Percentiles rank a stretch among this genome's conserved stretches.
Evolutionary conservation across 2,329 filamentous ascomycete species (phyloP).

Genomic region (Nemania diffusa): DNA sequence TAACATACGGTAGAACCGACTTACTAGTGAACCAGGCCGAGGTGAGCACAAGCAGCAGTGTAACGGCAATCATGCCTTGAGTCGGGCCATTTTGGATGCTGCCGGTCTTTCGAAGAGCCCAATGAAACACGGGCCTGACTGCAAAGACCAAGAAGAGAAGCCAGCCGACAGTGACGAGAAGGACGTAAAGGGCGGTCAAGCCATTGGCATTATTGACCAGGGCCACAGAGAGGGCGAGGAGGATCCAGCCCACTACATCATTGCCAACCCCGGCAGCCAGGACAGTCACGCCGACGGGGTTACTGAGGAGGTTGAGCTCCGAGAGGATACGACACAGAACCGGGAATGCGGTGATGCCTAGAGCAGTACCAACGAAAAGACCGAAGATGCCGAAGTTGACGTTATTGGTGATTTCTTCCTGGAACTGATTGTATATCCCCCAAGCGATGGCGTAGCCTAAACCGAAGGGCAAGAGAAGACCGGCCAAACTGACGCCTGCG

Average conservation of each 20-base stretch:
- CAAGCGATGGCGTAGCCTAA: constrained; percentile 76
- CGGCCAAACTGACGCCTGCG: constrained; percentile 72
- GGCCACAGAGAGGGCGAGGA: constrained; percentile 91
- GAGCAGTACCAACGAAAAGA: constrained; percentile 90
- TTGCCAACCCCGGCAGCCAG: constrained; percentile 93
- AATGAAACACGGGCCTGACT: constrained; percentile 79
- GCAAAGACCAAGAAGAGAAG: constrained; percentile 77
- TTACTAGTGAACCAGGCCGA: constrained; percentile 68
- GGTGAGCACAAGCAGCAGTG: constrained; percentile 79
- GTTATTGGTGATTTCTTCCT: constrained; percentile 46
- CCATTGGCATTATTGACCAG: constrained; percentile 89
- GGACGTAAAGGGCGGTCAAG: constrained; percentile 83
- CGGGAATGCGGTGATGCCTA: constrained; percentile 91
- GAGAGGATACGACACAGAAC: constrained; percentile 94
- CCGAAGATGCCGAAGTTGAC: constrained; percentile 56
- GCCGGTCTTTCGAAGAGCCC: constrained; percentile 76
- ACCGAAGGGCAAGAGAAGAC: constrained; percentile 78
- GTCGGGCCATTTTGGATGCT: constrained; percentile 89
- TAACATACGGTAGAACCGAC: constrained; percentile 17
- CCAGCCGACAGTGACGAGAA: constrained; percentile 80
- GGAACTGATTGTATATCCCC: constrained; percentile 75
- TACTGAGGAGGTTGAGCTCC: constrained; percentile 85
- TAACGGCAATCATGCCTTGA: constrained; percentile 84
- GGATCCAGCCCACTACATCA: constrained; percentile 90
- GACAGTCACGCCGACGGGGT: constrained; percentile 88